phyloP scores from a whole-genome alignment of 1,284 basidiomycete species.

The Caloboletus inedulis region DNA sequence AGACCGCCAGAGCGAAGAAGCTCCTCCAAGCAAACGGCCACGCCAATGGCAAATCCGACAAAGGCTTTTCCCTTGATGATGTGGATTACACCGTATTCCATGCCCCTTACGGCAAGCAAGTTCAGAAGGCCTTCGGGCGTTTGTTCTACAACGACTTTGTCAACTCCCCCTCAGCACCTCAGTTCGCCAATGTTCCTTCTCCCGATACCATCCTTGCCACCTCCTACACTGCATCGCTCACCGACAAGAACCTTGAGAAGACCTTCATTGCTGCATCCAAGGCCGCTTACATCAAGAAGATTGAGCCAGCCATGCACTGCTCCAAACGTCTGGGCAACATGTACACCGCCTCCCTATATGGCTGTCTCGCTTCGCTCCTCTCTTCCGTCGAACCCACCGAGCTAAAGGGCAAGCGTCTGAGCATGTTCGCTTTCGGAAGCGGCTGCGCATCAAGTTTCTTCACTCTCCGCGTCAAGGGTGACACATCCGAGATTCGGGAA shows the following conservation, averaged over 20 bases:
- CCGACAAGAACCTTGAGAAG: slow-evolving; percentile 96
- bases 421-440: slow-evolving; percentile 92
- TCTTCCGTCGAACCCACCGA: slow-evolving; percentile 65
- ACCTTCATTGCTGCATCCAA: slow-evolving; percentile 79
- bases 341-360: slow-evolving; percentile 98
- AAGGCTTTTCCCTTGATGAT: slow-evolving; percentile 67
- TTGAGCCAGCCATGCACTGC: slow-evolving; percentile 77
- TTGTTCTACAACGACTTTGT: slow-evolving; percentile 93
- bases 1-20: slow-evolving; percentile 69
- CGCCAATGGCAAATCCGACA: slow-evolving; percentile 31
- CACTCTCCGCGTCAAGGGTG: slow-evolving; percentile 80
- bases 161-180: slow-evolving; percentile 67
- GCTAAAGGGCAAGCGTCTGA: slow-evolving; percentile 77
- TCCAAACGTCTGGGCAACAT: slow-evolving; percentile 93
- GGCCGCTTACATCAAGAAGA: slow-evolving; percentile 65
- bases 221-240: slow-evolving; percentile 72
- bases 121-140: slow-evolving; percentile 96
- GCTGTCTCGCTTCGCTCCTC: slow-evolving; percentile 84
- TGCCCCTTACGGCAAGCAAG: slow-evolving; percentile 96
- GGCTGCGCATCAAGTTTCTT: slow-evolving; percentile 94
- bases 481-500: slow-evolving; percentile 74
- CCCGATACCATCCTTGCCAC: slow-evolving; percentile 67
- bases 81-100: slow-evolving; percentile 93
- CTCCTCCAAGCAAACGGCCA: slow-evolving; percentile 39
- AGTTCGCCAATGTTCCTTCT: slow-evolving; percentile 73